Conservation (phyloP, 1,284 basidiomycete species). For the Rugiboletus extremiorientalis region DNA sequence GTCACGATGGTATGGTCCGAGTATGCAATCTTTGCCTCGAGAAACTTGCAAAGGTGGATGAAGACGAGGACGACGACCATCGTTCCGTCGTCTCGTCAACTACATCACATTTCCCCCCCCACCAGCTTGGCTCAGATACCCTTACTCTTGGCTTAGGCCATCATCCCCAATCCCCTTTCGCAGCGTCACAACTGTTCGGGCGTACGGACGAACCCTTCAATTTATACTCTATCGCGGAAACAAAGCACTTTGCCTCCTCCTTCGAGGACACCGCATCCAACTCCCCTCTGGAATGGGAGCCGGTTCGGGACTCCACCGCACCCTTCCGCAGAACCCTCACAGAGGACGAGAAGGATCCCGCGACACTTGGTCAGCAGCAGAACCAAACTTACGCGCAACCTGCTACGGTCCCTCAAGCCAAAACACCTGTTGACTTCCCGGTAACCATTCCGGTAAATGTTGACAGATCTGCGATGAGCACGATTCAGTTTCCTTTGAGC, state of each 20-base stretch:
- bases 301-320: constrained; percentile 59
- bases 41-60: constrained; percentile 79
- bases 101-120: constrained; percentile 49
- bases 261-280: constrained; percentile 54
- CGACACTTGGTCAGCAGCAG: constrained; percentile 44
- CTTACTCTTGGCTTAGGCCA: constrained; percentile 46
- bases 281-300: constrained; percentile 53
- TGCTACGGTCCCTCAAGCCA: constrained; percentile 44
- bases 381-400: constrained; percentile 34
- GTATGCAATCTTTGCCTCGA: constrained; percentile 94
- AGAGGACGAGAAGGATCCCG: constrained; percentile 72
- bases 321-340: constrained; percentile 81
- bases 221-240: constrained; percentile 78
- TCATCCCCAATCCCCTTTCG: constrained; percentile 82
- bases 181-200: constrained; percentile 83
- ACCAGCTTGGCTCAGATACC: constrained; percentile 46
- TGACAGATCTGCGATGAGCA: constrained; percentile 53
- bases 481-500: constrained; percentile 77
- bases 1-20: constrained; percentile 88
- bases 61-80: constrained; percentile 81
- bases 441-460: constrained; percentile 47
- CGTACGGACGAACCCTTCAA: constrained; percentile 74
- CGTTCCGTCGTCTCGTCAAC: constrained; percentile 72
- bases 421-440: constrained; percentile 58
- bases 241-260: constrained; percentile 51